A percentile compares a stretch with the other conserved stretches of the same genome.
phyloP scores from a whole-genome alignment of 2,329 filamentous ascomycete genomes.

The Xylariaceae sp. region DNA sequence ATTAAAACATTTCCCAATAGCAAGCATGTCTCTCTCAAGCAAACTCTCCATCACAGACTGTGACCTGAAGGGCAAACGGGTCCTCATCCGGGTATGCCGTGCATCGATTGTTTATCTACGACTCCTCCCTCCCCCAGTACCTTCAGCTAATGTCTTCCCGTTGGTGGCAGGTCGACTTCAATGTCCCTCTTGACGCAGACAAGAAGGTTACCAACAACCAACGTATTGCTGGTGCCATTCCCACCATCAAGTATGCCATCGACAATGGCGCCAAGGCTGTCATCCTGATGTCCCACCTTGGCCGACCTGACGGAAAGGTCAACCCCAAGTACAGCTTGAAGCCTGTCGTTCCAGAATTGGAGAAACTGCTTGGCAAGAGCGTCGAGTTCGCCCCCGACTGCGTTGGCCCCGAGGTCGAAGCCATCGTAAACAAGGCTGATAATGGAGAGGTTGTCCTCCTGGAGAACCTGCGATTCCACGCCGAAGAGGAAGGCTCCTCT shows the following conservation, averaged over 20 bases:
- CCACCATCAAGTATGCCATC: slow-evolving; percentile 90
- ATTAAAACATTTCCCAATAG: neutral
- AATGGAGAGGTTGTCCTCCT: slow-evolving; percentile 82
- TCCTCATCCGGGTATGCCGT: slow-evolving; percentile 84
- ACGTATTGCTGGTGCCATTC: slow-evolving; percentile 91
- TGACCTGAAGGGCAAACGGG: slow-evolving; percentile 96
- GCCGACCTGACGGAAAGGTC: slow-evolving; percentile 82
- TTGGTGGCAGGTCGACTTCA: slow-evolving; percentile 86
- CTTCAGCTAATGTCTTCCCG: slow-evolving; percentile 16
- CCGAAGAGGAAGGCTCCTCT: slow-evolving; percentile 93
- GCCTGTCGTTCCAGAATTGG: slow-evolving; percentile 84
- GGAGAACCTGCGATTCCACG: slow-evolving; percentile 97
- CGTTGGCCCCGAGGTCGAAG: slow-evolving; percentile 85
- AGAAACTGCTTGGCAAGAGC: slow-evolving; percentile 79
- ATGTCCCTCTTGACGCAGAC: slow-evolving; percentile 88
- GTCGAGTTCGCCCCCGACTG: slow-evolving; percentile 88
- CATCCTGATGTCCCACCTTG: slow-evolving; percentile 96
- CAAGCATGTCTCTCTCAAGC: slow-evolving; percentile 91
- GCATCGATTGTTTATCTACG: neutral
- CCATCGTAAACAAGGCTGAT: slow-evolving; percentile 75
- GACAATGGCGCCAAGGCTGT: slow-evolving; percentile 89
- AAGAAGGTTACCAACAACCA: slow-evolving; percentile 98
- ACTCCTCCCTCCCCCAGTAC: neutral
- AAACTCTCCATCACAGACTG: slow-evolving; percentile 96
- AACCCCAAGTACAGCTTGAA: slow-evolving; percentile 93